Percentiles rank a stretch among this genome's conserved stretches.
phyloP scores from a whole-genome alignment of 1,284 basidiomycete species.

The Fomitopsis palustris region DNA sequence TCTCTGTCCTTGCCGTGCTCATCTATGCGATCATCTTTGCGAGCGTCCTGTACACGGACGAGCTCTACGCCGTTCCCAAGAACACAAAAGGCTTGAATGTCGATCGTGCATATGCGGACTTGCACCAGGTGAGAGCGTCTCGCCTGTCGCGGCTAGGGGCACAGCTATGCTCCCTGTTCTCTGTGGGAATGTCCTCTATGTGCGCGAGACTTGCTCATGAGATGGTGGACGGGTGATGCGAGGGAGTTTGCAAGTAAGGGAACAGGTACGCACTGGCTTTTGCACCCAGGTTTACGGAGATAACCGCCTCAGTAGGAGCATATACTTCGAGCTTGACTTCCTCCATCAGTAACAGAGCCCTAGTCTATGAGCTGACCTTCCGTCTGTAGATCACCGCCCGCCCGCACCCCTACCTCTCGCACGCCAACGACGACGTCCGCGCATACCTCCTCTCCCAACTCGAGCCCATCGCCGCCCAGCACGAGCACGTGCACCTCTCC shows the following conservation, averaged over 20 bases:
- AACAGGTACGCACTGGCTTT: too few species aligned
- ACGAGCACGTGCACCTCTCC: conserved; percentile 44
- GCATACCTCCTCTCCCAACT: conserved; percentile 56
- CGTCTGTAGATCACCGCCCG: conserved; percentile 52
- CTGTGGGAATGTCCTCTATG: too few species aligned
- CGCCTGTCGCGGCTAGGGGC: too few species aligned
- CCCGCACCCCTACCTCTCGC: conserved; percentile 75
- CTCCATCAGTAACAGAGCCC: neutral
- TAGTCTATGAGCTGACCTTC: neutral
- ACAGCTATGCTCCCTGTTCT: too few species aligned
- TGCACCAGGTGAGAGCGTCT: conserved; percentile 45
- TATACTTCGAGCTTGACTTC: too few species aligned
- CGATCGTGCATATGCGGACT: conserved; percentile 54
- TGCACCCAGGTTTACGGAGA: too few species aligned
- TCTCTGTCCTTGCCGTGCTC: conserved; percentile 46
- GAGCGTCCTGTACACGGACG: conserved; percentile 52
- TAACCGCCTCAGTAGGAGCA: too few species aligned
- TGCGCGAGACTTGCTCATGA: too few species aligned
- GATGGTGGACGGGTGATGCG: too few species aligned
- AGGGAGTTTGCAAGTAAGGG: too few species aligned
- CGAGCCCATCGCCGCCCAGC: conserved; percentile 36
- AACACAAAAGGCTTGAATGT: conserved; percentile 51
- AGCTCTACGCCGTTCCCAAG: conserved; percentile 44
- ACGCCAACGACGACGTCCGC: conserved; percentile 67
- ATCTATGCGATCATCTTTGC: conserved; percentile 52